phyloP scores from a whole-genome alignment of 495 filamentous ascomycete genomes.

The Polyplosphaeria fusca region DNA sequence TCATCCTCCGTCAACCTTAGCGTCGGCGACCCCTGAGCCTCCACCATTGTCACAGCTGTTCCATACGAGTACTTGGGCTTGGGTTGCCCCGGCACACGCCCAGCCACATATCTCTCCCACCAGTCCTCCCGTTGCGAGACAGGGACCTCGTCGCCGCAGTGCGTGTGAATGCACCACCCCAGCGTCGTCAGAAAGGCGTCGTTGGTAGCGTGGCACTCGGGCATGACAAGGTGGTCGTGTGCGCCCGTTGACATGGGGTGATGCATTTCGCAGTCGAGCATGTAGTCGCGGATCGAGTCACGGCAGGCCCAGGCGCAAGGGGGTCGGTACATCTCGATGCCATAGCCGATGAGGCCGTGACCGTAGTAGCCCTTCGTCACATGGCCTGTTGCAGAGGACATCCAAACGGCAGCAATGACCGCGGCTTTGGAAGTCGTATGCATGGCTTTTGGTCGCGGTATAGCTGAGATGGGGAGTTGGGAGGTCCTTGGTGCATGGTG shows the following conservation, averaged over 20 bases:
- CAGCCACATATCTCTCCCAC: neutral
- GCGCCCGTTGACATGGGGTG: neutral
- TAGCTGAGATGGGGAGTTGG: too few species aligned
- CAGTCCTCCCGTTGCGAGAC: slow-evolving; percentile 3
- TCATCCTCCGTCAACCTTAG: neutral
- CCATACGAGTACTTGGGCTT: neutral
- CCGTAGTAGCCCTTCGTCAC: neutral
- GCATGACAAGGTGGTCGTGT: neutral
- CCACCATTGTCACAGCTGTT: neutral
- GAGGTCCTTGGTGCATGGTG: too few species aligned
- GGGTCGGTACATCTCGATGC: slow-evolving; percentile 1
- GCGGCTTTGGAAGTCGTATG: too few species aligned
- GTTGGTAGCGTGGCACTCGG: neutral
- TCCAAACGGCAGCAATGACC: too few species aligned
- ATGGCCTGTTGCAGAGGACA: too few species aligned
- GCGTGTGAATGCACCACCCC: slow-evolving; percentile 1
- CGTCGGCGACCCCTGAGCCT: neutral
- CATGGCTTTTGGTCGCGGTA: too few species aligned
- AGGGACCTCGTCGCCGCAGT: neutral
- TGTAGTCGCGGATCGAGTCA: neutral
- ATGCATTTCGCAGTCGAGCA: neutral
- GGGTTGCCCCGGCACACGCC: neutral
- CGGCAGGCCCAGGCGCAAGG: slow-evolving; percentile 4
- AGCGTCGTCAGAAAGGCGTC: neutral
- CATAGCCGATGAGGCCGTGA: slow-evolving; percentile 3